Conservation (phyloP, 2,329 filamentous ascomycete species). For the Phialocephala subalpina region DNA sequence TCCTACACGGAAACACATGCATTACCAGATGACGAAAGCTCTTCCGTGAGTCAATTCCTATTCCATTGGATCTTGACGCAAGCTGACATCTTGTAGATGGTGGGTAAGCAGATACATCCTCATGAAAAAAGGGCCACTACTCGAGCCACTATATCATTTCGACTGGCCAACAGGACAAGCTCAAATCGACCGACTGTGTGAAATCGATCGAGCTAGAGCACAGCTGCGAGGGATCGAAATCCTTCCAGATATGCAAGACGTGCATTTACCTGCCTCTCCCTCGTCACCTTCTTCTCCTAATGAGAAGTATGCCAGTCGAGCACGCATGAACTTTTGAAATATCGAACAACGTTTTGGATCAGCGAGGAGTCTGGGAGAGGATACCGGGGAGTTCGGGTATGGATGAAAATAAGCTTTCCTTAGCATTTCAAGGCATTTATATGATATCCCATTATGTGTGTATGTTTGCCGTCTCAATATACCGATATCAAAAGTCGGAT, state of each 20-base stretch:
- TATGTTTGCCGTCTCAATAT: neutral
- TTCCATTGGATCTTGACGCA: too few relatives aligned
- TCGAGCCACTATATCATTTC: constrained; percentile 21
- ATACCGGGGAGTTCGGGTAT: neutral
- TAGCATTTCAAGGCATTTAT: neutral
- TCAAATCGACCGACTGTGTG: constrained; percentile 9
- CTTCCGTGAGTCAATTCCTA: constrained; percentile 32
- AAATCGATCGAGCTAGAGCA: constrained; percentile 1
- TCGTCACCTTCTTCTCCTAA: neutral
- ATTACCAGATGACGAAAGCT: constrained; percentile 39
- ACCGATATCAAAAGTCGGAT: neutral
- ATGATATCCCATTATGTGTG: neutral
- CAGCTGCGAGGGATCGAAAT: constrained; percentile 3
- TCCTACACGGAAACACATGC: constrained; percentile 40
- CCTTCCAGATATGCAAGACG: neutral
- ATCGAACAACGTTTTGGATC: neutral
- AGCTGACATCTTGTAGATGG: constrained; percentile 8
- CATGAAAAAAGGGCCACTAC: constrained; percentile 10
- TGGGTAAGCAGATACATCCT: constrained; percentile 20
- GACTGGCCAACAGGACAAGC: constrained; percentile 15
- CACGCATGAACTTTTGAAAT: constrained; percentile 2
- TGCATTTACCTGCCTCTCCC: too few relatives aligned
- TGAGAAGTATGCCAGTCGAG: constrained; percentile 4
- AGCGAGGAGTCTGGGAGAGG: neutral
- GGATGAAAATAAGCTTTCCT: neutral